Evolutionary conservation across 495 filamentous ascomycete genomes (phyloP), one percentile per base, ranked within the genome.

Genomic region (Chaetomidium leptoderma): DNA sequence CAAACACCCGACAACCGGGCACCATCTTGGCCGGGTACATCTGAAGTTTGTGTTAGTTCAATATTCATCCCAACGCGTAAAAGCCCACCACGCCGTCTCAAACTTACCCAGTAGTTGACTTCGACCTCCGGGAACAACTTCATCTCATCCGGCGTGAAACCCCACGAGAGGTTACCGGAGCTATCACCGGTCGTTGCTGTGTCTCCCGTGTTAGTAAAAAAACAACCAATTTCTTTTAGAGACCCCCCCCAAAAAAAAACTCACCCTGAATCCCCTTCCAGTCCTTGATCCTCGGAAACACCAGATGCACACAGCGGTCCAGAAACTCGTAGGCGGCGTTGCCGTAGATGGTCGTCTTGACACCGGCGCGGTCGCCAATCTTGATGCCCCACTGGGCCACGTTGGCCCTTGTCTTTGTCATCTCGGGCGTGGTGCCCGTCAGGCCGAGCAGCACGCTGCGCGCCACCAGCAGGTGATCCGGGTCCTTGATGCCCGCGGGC

Each of bases 221-320:
- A 35, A 8, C 30, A 29, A 29, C 45, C 27, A 33, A 7, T 24
- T 36, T 10, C 27, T n/a, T 29, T 4, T 1, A 33, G 14, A 39
- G 8, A 1, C 16, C 21, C 14, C 4, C 9, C 2, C 19, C 10
- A 6, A 16, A 42, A 17, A 8, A 42, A 19, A 45, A 59, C 60
- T 80, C 49, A 60, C 89, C 92, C 69, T 81, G 76, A 35, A 96
- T 78, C 56, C 93, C 93, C 55, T 80, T 79, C 84, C 90, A 98
- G 56, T 98, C 93, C 78, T 97, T 98, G 64, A 97, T 92, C 64
- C 84, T 85, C 49, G 93, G 93, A 68, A 97, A 77, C 8, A 98
- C 95, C 5, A 97, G 76, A 72, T 96, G 87, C 37, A 96, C 77
- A 62, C 87, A 71, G 74, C 92, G 91, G 49, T 89, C 83, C 39